phyloP scores from a whole-genome alignment of 1,284 basidiomycete species.

The Fomitopsis schrenkii region DNA sequence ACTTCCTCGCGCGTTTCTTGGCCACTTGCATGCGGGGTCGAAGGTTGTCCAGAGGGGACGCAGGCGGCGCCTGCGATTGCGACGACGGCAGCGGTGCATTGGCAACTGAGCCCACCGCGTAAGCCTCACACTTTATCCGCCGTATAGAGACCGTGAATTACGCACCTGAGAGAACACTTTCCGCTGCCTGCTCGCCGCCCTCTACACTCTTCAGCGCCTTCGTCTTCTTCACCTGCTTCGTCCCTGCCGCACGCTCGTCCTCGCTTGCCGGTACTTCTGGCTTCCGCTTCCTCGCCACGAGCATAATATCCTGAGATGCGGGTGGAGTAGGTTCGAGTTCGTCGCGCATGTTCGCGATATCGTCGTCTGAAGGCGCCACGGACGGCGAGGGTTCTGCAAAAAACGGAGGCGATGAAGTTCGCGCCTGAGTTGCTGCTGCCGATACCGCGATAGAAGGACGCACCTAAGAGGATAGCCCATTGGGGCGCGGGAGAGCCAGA shows the following conservation, averaged over 20 bases:
- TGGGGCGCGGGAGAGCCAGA: background rate
- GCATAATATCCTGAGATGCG: background rate
- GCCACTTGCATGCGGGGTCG: background rate
- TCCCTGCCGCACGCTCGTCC: background rate
- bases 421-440: background rate
- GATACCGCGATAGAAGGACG: background rate
- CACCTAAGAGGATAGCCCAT: background rate
- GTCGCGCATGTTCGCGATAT: constrained; percentile 10
- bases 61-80: background rate
- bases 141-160: background rate
- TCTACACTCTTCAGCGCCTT: background rate
- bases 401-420: too few species aligned
- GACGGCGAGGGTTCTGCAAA: background rate
- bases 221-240: background rate
- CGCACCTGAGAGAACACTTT: background rate
- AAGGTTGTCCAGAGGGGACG: background rate
- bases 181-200: background rate
- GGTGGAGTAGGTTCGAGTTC: constrained; percentile 10
- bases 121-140: background rate
- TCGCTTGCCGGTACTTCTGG: background rate
- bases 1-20: background rate
- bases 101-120: background rate
- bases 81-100: background rate
- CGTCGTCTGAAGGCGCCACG: constrained; percentile 5
- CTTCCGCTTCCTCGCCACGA: constrained; percentile 3